Percentiles rank a stretch among this genome's conserved stretches.
These are phyloP conservation scores for Acanthamoeba castellanii DNA, from an alignment of 208 protist species.

Conservation along the genomic window DNA sequence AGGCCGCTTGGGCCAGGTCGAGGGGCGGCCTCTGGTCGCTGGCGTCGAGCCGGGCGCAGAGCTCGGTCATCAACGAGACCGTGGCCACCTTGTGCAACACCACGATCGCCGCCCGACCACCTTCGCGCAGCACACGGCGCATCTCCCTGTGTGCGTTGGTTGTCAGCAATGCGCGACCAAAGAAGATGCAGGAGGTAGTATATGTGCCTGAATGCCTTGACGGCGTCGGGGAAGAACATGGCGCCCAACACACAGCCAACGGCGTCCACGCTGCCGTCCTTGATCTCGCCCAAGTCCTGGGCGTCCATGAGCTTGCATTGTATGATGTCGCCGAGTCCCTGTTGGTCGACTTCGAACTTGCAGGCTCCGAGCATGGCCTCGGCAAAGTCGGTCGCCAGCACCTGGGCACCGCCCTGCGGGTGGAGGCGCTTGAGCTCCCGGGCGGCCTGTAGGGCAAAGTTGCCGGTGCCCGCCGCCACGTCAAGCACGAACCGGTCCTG, in stretches of 20 bases:
- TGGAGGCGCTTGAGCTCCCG: neutral
- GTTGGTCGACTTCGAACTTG: neutral
- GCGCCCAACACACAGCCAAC: slow-evolving; percentile 2
- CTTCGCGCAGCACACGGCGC: neutral
- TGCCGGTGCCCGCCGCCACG: neutral
- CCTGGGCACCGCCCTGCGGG: neutral
- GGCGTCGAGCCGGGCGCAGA: too few relatives aligned
- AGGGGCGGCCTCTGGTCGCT: neutral
- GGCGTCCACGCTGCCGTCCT: slow-evolving; percentile 1
- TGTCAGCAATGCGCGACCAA: too few relatives aligned
- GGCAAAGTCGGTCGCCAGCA: slow-evolving; percentile 41
- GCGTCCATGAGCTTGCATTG: slow-evolving; percentile 3
- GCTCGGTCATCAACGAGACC: neutral
- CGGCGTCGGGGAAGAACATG: slow-evolving; percentile 35
- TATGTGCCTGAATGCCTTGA: neutral
- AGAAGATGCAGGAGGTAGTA: neutral
- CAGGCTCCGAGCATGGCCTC: neutral
- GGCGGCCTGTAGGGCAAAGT: neutral
- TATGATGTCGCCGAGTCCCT: slow-evolving; percentile 29
- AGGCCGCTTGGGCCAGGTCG: neutral
- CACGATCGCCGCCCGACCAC: slow-evolving; percentile 13
- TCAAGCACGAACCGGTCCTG: slow-evolving; percentile 31
- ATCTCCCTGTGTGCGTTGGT: neutral
- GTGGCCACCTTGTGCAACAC: neutral
- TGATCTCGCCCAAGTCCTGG: neutral